Evolutionary conservation across 768 basidiomycete species (phyloP).

Genomic region (Podaxis sp.): DNA sequence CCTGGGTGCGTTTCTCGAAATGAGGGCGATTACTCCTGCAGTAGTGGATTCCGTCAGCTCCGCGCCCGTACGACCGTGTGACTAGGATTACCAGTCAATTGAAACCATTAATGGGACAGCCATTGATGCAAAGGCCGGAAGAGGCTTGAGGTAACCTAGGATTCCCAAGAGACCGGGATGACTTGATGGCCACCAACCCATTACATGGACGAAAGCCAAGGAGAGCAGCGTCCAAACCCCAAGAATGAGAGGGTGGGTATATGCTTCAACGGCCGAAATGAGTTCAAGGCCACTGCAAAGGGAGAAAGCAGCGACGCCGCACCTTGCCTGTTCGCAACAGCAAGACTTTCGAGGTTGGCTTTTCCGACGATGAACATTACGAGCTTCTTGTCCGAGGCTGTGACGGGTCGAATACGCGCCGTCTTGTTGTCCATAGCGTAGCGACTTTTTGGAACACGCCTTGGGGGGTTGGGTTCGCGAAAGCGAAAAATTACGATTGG

Average conservation of each 20-base stretch:
- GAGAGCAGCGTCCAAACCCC: conserved; percentile 63
- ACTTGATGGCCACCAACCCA: conserved; percentile 68
- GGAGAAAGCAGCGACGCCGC: conserved; percentile 15
- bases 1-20: conserved; percentile 57
- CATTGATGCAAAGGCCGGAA: conserved; percentile 67
- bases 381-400: conserved; percentile 52
- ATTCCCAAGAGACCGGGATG: conserved; percentile 36
- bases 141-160: conserved; percentile 47
- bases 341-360: conserved; percentile 65
- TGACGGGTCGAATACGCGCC: conserved; percentile 55
- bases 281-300: conserved; percentile 7
- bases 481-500: neutral
- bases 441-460: neutral
- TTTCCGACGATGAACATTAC: conserved; percentile 67
- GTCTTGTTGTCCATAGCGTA: conserved; percentile 18
- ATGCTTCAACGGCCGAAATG: conserved; percentile 35
- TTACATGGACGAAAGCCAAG: conserved; percentile 52
- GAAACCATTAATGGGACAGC: conserved; percentile 65
- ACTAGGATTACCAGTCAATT: conserved; percentile 61
- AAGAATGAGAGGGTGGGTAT: conserved; percentile 57
- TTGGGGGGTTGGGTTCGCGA: neutral
- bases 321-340: conserved; percentile 66
- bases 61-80: neutral
- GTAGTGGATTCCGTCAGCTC: neutral
- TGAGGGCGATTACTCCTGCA: conserved; percentile 68